Percentiles rank a stretch among this genome's conserved stretches.
Conservation (phyloP, 1,139 yeast genomes). For the Sugiyamaella japonica region DNA sequence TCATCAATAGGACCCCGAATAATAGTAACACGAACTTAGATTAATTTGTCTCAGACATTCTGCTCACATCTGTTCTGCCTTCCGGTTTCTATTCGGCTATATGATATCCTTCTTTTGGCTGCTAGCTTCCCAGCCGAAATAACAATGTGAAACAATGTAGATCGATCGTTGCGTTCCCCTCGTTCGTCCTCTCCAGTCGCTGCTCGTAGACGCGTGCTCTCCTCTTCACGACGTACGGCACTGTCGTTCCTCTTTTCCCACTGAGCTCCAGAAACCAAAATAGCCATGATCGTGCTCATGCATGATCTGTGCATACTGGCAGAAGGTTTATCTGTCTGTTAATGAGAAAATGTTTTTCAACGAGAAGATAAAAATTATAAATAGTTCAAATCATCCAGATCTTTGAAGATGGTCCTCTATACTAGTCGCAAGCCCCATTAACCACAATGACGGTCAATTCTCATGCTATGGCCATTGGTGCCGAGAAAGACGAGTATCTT, state of each 20-base stretch:
- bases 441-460: slow-evolving; percentile 6
- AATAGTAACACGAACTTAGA: not conserved
- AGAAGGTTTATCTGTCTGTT: not conserved
- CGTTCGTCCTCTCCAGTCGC: not conserved
- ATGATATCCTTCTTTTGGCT: not conserved
- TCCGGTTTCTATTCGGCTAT: not conserved
- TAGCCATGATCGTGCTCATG: not conserved
- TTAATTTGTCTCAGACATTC: not conserved
- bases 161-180: not conserved
- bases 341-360: not conserved
- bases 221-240: not conserved
- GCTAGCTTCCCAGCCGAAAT: too few species aligned
- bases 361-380: not conserved
- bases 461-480: slow-evolving; percentile 6
- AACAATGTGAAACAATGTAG: not conserved
- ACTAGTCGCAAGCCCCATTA: not conserved
- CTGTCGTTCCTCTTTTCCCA: not conserved
- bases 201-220: not conserved
- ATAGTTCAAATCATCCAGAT: not conserved
- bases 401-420: not conserved
- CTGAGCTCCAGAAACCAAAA: not conserved
- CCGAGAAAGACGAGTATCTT: not conserved
- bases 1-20: not conserved
- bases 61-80: not conserved
- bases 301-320: not conserved